A percentile compares a stretch with the other conserved stretches of the same genome.
These are phyloP conservation scores for Testicularia cyperi DNA, from an alignment of 1,284 basidiomycete species.

Conservation along the genomic window DNA sequence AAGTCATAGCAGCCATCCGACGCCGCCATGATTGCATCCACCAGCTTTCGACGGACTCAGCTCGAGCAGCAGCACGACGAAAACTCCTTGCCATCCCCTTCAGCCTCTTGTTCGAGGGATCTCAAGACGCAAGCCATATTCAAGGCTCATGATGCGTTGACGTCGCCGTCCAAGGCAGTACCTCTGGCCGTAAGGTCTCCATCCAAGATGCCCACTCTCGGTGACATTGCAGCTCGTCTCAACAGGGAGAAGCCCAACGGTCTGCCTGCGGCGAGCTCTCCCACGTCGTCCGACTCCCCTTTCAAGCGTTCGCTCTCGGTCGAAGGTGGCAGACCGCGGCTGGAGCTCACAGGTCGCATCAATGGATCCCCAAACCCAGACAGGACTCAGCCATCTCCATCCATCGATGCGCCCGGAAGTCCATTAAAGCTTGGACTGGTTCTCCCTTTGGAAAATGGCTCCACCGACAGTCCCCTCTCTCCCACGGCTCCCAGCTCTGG, in stretches of 20 bases:
- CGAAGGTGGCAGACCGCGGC: conserved; percentile 7
- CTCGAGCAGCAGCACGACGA: conserved; percentile 7
- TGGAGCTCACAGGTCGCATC: conserved; percentile 34
- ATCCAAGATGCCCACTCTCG: conserved; percentile 38
- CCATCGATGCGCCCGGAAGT: not conserved
- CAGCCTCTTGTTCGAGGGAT: conserved; percentile 2
- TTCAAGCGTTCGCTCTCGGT: too few species aligned
- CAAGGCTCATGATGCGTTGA: too few species aligned
- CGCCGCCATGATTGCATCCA: conserved; percentile 8
- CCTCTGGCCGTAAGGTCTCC: conserved; percentile 4
- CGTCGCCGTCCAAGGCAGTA: conserved; percentile 1
- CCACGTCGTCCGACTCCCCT: conserved; percentile 11
- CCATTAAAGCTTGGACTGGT: not conserved
- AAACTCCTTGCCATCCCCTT: conserved; percentile 8
- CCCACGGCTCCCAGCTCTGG: conserved; percentile 9
- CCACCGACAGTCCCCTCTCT: not conserved
- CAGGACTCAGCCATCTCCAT: not conserved
- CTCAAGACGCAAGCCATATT: too few species aligned
- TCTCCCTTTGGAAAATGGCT: not conserved
- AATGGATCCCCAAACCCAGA: conserved; percentile 9
- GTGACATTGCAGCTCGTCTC: conserved; percentile 43
- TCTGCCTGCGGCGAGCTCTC: not conserved
- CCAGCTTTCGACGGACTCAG: conserved; percentile 12
- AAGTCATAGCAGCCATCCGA: too few species aligned
- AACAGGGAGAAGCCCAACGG: conserved; percentile 24